These are phyloP conservation scores for Phoma sp. DNA, from an alignment of 2,329 filamentous ascomycete genomes.

Conservation along the genomic window DNA sequence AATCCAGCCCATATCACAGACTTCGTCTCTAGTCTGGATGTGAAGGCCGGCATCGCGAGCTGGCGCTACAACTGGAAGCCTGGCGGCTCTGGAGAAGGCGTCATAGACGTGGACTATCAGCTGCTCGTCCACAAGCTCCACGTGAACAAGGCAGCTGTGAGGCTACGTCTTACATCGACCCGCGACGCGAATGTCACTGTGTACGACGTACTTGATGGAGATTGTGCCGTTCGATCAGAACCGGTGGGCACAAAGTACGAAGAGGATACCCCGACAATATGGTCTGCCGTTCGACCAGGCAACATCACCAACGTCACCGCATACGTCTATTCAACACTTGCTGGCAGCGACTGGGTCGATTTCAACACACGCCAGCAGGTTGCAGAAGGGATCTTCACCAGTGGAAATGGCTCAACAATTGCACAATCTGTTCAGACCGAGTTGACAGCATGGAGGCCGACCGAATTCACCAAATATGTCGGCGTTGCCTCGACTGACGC, in stretches of 20 bases:
- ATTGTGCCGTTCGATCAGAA: constrained; percentile 68
- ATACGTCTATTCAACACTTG: constrained; percentile 61
- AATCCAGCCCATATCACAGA: constrained; percentile 63
- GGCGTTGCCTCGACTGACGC: constrained; percentile 73
- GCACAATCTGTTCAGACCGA: constrained; percentile 64
- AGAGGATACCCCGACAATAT: constrained; percentile 61
- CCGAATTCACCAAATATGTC: constrained; percentile 69
- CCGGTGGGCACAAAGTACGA: constrained; percentile 64
- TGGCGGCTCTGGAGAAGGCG: constrained; percentile 43
- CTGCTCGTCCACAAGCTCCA: constrained; percentile 69
- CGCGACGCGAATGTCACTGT: constrained; percentile 62
- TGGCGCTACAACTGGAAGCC: constrained; percentile 74
- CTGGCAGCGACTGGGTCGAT: constrained; percentile 54
- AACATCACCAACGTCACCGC: constrained; percentile 69
- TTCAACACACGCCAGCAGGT: constrained; percentile 53
- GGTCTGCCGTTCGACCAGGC: constrained; percentile 67
- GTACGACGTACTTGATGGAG: constrained; percentile 71
- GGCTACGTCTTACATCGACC: constrained; percentile 63
- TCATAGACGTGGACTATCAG: constrained; percentile 67
- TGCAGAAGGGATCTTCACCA: constrained; percentile 56
- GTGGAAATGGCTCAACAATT: constrained; percentile 66
- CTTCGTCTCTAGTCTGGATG: constrained; percentile 67
- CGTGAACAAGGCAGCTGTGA: constrained; percentile 66
- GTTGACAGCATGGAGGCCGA: constrained; percentile 59
- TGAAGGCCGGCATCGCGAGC: constrained; percentile 65